Base-by-base conservation (phyloP, 768 basidiomycete species). In the Kwoniella botswanensis region DNA sequence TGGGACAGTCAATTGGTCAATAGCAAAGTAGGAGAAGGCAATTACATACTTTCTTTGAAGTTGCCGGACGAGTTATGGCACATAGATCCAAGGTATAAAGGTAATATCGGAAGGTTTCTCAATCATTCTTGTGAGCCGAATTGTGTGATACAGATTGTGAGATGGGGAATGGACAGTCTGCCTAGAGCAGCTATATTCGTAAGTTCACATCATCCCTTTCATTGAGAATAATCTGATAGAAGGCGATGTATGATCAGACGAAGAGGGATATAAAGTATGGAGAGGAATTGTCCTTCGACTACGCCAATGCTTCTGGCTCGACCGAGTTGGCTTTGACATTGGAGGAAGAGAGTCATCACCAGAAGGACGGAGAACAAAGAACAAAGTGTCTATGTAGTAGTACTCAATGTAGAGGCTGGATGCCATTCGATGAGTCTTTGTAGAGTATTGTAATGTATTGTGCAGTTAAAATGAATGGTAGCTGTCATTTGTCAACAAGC, bases 91-190 rank as follows among this genome's bases (percentile, higher is more conserved):
- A 70, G 79, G 53, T 54, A 70, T 15, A 63, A 66, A 15, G 83
- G 82, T 2, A 84, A 84, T 67, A 70, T 83, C 12, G 79, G 77
- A 35, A 70, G 83, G 24, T 84, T 77, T 63, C 52, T 83, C 63
- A 83, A 84, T 67, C 83, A 84, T 63, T 81, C 81, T 5, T 84
- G 84, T 68, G 76, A 81, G 1, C 76, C 82, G 18, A 83, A 81
- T 62, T 83, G 80, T 64, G 71, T 83, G 9, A 72, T 84, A 12
- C 73, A 78, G 24, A 66, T 78, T 9, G 81, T 84, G 2, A 62
- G 75, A 26, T 83, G 81, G 79, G 82, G 82, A 18, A 65, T 63
- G 3, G 29, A 72, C 22, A 55, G 69, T 10, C 73, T 72, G 71
- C 80, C 82, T 17, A 53, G 82, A 61, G 79, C 81, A 1, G 84